phyloP scores from a whole-genome alignment of 257 asterid species.

The Lycium barbarum region DNA sequence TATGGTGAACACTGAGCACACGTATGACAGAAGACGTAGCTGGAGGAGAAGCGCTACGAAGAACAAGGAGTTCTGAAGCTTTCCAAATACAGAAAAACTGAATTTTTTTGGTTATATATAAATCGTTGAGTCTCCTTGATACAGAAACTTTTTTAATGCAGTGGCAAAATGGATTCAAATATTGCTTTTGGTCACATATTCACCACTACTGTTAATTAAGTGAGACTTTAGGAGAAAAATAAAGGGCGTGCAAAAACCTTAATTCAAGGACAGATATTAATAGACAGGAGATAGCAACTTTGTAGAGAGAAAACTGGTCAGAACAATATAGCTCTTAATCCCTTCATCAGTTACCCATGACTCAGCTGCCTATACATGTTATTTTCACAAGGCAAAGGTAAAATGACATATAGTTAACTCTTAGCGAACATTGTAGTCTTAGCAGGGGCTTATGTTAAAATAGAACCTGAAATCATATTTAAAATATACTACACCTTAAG shows the following conservation, averaged over 20 bases:
- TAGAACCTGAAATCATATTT: no score
- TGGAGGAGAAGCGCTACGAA: neutral
- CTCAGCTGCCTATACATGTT: no score
- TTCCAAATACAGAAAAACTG: no score
- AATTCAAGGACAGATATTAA: neutral
- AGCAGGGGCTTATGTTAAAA: no score
- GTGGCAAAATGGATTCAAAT: neutral
- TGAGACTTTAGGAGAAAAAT: neutral
- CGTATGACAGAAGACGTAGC: neutral
- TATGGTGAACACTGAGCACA: neutral
- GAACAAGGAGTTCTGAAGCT: neutral
- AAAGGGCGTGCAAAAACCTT: neutral
- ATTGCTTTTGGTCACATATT: neutral
- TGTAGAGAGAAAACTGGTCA: neutral
- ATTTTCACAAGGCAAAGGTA: no score
- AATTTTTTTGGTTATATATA: no score
- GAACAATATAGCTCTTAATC: no score
- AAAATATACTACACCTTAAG: no score
- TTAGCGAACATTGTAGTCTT: neutral
- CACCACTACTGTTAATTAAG: neutral
- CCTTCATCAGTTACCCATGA: no score
- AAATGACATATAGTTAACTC: neutral
- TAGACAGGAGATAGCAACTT: neutral
- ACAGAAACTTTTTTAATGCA: neutral
- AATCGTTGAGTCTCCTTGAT: neutral